Percentiles rank a stretch among this genome's conserved stretches.
These are phyloP conservation scores for Metschnikowia chrysomelidarum DNA, from an alignment of 805 yeast genomes.

Conservation along the genomic window DNA sequence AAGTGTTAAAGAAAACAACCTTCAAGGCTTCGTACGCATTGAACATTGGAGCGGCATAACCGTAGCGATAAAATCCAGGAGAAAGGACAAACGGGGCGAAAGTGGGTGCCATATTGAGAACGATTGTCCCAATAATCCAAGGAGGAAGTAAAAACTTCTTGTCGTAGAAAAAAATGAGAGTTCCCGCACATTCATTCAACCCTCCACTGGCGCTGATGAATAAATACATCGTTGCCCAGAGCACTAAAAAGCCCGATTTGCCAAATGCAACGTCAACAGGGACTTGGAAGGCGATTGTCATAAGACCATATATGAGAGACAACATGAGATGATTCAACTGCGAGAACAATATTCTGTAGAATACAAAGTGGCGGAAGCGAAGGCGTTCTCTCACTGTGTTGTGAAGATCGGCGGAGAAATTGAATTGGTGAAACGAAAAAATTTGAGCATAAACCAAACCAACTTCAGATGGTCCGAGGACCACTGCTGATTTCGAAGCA, in stretches of 20 bases:
- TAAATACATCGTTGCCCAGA: constrained; percentile 32
- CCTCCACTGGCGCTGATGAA: constrained; percentile 29
- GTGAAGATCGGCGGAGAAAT: constrained; percentile 29
- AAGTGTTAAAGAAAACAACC: constrained; percentile 34
- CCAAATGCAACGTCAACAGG: constrained; percentile 28
- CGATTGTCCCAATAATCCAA: constrained; percentile 31
- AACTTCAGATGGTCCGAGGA: constrained; percentile 32
- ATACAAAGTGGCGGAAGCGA: constrained; percentile 25
- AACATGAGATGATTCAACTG: constrained; percentile 29
- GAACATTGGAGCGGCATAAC: constrained; percentile 38
- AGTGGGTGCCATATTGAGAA: constrained; percentile 30
- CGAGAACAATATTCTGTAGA: constrained; percentile 29
- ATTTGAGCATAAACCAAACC: constrained; percentile 33
- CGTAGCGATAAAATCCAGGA: constrained; percentile 33
- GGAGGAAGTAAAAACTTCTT: constrained; percentile 23
- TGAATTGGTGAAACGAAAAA: constrained; percentile 36
- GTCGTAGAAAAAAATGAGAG: constrained; percentile 21
- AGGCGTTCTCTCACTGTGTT: constrained; percentile 20
- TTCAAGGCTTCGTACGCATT: constrained; percentile 31
- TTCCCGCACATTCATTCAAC: constrained; percentile 27
- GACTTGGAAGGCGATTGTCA: constrained; percentile 32
- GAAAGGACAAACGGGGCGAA: constrained; percentile 33
- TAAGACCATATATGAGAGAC: constrained; percentile 29
- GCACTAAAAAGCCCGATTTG: constrained; percentile 30
- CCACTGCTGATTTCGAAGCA: constrained; percentile 21